Conservation (phyloP, 2,329 filamentous ascomycete species). For the Metarhizium anisopliae region DNA sequence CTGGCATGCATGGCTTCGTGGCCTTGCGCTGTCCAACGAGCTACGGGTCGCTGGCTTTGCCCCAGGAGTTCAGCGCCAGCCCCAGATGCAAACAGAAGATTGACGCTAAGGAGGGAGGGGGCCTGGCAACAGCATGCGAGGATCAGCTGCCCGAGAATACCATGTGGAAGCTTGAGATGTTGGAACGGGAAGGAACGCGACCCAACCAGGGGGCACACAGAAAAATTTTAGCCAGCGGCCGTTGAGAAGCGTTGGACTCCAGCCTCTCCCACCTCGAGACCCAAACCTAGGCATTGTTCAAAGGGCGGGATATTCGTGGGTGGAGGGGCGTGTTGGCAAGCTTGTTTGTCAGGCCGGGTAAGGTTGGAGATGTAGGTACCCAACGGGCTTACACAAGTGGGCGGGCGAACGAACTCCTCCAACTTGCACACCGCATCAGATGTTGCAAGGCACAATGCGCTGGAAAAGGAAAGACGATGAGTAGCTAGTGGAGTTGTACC, state of each 20-base stretch:
- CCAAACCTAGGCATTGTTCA: neutral
- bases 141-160: neutral
- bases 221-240: neutral
- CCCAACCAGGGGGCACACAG: neutral
- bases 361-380: neutral
- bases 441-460: neutral
- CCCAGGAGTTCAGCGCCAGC: neutral
- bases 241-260: neutral
- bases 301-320: neutral
- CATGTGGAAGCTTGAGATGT: neutral
- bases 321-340: neutral
- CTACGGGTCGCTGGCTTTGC: neutral
- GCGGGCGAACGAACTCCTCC: constrained; percentile 1
- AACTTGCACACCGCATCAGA: constrained; percentile 5
- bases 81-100: neutral
- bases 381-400: neutral
- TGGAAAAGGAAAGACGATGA: neutral
- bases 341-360: neutral
- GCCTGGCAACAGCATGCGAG: neutral
- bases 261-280: neutral
- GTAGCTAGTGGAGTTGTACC: neutral
- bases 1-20: constrained; percentile 21
- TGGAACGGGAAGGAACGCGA: neutral
- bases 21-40: constrained; percentile 16
- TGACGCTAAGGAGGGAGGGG: neutral